Evolutionary conservation across 2,329 filamentous ascomycete genomes (phyloP), one percentile per base, ranked within the genome.

Genomic region (Paraphaeosphaeria sporulosa): DNA sequence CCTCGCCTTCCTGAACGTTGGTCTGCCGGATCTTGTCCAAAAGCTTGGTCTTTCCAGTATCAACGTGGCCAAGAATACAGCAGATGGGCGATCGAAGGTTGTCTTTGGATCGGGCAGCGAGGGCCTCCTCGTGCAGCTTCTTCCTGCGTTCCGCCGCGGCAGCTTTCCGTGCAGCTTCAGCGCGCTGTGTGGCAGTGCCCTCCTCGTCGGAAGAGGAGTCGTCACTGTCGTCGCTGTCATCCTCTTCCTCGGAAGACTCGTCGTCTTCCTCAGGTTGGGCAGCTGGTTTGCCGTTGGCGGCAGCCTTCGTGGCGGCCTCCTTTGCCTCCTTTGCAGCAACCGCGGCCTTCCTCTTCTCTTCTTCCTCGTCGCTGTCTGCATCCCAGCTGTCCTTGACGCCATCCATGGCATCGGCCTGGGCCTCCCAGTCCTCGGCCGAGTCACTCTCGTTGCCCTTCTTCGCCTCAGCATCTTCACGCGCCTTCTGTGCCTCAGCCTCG

Each of bases 41-140:
- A 64, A 99, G 85, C 83, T 98, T 99, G n/a, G 95, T 99, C 84
- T 99, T 99, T 79, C 95, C 95, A 48, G 96, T 99, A 89, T 99
- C 95, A 87, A 99, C 95, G 87, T 99, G 95, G 73, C 95, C 95
- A 66, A 99, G 88, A 86, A 99, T 99, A 90, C 94, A 98, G 86
- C 95, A 98, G 81, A 99, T 99, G 55, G 95, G 95, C 43, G 95
- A 98, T 60, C 95, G 93, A 58, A 99, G 87, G 80, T 99, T 90
- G 77, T 99, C 94, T 80, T 92, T 93, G 23, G 94, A 98, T 63
- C 93, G 88, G 51, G 94, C 94, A 47, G 93, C 94, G 75, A 97
- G 80, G 19, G 95, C 95, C 64, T 93, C 94, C 79, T 97, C 92
- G 77, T 96, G 92, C 60, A 93, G 91, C 80, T 92, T 92, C 81